Evolutionary conservation across 805 yeast genomes (phyloP).

Genomic region (Phaffomyces opuntiae): DNA sequence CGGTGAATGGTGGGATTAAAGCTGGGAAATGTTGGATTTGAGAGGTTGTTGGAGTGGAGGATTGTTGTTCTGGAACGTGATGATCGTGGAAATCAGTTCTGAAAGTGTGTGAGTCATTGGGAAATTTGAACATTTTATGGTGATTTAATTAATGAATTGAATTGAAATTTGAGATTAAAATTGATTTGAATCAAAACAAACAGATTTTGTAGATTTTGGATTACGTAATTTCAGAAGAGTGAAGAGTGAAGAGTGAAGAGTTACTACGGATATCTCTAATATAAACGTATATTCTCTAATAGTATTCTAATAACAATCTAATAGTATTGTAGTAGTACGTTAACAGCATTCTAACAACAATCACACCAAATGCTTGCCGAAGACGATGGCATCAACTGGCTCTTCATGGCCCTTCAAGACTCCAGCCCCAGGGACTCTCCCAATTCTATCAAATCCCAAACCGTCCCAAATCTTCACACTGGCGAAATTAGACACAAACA

Average conservation of each 20-base stretch:
- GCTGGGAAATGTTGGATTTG: constrained; percentile 20
- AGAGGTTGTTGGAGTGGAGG: neutral
- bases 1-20: constrained; percentile 55
- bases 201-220: too few relatives aligned
- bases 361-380: constrained; percentile 50
- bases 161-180: too few relatives aligned
- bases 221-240: too few relatives aligned
- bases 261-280: too few relatives aligned
- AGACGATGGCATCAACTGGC: constrained; percentile 63
- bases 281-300: too few relatives aligned
- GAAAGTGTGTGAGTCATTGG: neutral
- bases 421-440: constrained; percentile 69
- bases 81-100: constrained; percentile 1
- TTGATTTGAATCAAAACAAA: too few relatives aligned
- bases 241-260: too few relatives aligned
- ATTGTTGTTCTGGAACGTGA: neutral
- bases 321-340: too few relatives aligned
- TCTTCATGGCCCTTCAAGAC: constrained; percentile 54
- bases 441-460: constrained; percentile 76
- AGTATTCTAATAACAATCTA: too few relatives aligned
- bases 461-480: constrained; percentile 76
- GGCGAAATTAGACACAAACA: constrained; percentile 73
- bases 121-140: neutral
- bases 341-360: too few relatives aligned
- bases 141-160: too few relatives aligned